Percentiles rank a stretch among this genome's conserved stretches.
Conservation (phyloP, 2,329 filamentous ascomycete genomes). For the Blastomyces parvus region DNA sequence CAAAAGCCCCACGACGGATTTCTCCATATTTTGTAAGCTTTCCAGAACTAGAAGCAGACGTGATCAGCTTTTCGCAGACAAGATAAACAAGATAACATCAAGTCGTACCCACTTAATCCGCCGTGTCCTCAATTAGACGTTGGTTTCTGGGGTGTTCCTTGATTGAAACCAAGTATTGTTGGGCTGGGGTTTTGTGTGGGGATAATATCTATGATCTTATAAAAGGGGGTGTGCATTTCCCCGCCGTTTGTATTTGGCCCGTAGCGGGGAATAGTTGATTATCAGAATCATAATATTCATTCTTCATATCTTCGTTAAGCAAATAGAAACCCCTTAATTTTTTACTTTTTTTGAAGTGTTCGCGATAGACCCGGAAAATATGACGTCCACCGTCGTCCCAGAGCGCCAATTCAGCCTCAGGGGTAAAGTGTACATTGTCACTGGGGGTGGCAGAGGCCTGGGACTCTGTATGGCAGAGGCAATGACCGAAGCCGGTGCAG, state of each 20-base stretch:
- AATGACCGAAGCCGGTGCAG: conserved; percentile 39
- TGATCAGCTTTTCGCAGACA: background rate
- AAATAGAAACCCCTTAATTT: background rate
- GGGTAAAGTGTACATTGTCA: conserved; percentile 33
- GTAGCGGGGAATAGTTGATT: background rate
- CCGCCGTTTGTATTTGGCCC: background rate
- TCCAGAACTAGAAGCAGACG: background rate
- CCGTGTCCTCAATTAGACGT: background rate
- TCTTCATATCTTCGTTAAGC: background rate
- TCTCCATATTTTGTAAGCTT: background rate
- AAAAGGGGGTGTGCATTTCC: background rate
- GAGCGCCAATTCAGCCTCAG: conserved; percentile 33
- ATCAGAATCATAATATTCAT: background rate
- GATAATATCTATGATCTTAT: background rate
- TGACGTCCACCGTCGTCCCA: background rate
- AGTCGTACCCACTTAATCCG: background rate
- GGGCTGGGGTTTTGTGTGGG: background rate
- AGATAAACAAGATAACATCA: background rate
- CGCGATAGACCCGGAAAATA: background rate
- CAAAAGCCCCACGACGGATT: background rate
- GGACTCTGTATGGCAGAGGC: conserved; percentile 39
- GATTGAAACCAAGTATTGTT: background rate
- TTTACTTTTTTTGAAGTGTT: background rate
- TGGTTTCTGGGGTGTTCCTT: background rate
- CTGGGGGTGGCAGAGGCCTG: conserved; percentile 35